Percentiles rank a stretch among this genome's conserved stretches.
These are phyloP conservation scores for Cucurbitaria berberidis DNA, from an alignment of 2,329 filamentous ascomycete species.

Conservation along the genomic window DNA sequence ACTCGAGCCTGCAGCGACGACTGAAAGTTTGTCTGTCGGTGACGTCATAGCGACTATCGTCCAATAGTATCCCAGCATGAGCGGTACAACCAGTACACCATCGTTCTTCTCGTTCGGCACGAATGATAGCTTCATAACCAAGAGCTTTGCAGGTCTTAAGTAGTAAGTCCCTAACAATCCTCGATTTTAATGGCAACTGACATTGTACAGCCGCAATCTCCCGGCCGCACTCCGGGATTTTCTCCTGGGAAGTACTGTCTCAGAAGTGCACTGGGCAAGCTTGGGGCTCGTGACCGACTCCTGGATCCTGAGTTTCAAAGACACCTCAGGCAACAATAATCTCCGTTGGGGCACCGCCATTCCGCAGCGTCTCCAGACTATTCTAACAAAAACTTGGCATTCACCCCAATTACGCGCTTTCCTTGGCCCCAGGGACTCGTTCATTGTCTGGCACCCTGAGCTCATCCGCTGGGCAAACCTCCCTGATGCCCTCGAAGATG, in stretches of 20 bases:
- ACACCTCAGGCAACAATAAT: constrained; percentile 29
- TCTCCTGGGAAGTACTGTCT: constrained; percentile 29
- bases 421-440: constrained; percentile 38
- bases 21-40: constrained; percentile 5
- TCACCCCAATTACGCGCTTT: constrained; percentile 39
- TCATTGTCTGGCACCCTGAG: constrained; percentile 44
- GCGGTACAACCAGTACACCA: constrained; percentile 22
- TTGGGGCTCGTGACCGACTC: constrained; percentile 38
- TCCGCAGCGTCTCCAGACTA: constrained; percentile 26
- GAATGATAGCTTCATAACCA: constrained; percentile 42
- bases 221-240: constrained; percentile 36
- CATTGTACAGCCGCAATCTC: constrained; percentile 32
- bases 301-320: constrained; percentile 44
- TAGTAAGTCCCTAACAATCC: constrained; percentile 29
- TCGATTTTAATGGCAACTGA: constrained; percentile 4
- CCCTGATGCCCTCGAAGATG: constrained; percentile 35
- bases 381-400: constrained; percentile 35
- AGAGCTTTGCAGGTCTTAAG: constrained; percentile 37
- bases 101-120: constrained; percentile 46
- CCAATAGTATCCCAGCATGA: constrained; percentile 42
- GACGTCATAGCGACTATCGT: constrained; percentile 34
- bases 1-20: background rate
- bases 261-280: constrained; percentile 41
- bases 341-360: constrained; percentile 38
- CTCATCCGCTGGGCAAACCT: constrained; percentile 43